phyloP scores from a whole-genome alignment of 2,329 filamentous ascomycete species.

The Cryphonectria parasitica region DNA sequence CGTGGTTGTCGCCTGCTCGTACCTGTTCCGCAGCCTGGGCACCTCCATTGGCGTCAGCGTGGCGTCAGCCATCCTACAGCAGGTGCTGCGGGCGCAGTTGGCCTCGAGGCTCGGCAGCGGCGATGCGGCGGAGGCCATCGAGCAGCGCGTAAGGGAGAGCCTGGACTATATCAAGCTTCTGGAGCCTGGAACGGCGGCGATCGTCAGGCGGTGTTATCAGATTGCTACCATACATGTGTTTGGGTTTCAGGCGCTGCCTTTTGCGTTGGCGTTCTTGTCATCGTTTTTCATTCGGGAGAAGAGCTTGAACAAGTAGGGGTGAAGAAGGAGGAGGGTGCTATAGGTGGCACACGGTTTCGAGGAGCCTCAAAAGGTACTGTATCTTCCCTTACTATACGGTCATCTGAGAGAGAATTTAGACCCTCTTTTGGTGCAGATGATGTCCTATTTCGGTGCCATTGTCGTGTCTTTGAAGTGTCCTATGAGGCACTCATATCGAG shows the following conservation, averaged over 20 bases:
- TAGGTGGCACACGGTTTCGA: not conserved
- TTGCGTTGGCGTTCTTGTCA: constrained; percentile 44
- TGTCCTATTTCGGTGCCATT: not conserved
- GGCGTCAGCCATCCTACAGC: constrained; percentile 72
- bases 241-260: constrained; percentile 43
- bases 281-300: constrained; percentile 61
- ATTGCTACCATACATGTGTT: constrained; percentile 47
- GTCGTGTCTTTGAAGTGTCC: not conserved
- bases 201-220: constrained; percentile 71
- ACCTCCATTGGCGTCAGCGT: constrained; percentile 76
- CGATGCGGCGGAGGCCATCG: constrained; percentile 66
- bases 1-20: constrained; percentile 77
- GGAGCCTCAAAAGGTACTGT: not conserved
- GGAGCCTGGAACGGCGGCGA: constrained; percentile 58
- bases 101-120: constrained; percentile 56
- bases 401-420: not conserved
- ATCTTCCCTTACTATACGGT: not conserved
- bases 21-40: constrained; percentile 80
- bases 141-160: constrained; percentile 70
- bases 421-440: not conserved
- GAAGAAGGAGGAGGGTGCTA: not conserved
- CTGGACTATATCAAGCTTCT: constrained; percentile 70
- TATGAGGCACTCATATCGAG: not conserved
- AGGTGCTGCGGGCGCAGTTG: constrained; percentile 63
- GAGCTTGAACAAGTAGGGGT: constrained; percentile 46